A percentile compares a stretch with the other conserved stretches of the same genome.
phyloP scores from a whole-genome alignment of 208 protist genomes.

The Trypanosoma avium region DNA sequence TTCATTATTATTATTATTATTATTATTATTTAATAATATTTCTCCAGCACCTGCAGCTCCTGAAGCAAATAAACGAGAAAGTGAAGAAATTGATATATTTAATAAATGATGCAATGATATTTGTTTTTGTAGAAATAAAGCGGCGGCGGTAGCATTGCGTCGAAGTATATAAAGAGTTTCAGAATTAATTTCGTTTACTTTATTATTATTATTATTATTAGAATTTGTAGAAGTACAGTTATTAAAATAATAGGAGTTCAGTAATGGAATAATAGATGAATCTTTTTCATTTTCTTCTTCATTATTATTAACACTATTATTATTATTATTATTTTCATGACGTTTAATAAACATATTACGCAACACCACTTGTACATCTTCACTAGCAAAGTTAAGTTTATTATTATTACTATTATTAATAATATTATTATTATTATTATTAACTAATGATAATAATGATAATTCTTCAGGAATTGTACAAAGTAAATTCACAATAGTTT shows the following conservation, averaged over 20 bases:
- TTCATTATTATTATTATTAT: too few species aligned
- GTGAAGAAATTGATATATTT: constrained; percentile 6
- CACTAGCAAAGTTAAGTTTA: background rate
- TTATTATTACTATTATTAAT: background rate
- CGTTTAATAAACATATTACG: background rate
- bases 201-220: background rate
- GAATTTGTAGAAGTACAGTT: too few species aligned
- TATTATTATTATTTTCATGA: background rate
- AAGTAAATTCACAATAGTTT: constrained; percentile 15
- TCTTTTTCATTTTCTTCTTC: background rate
- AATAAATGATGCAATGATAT: constrained; percentile 14
- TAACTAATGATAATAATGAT: background rate
- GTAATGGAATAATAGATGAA: background rate
- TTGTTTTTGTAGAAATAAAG: constrained; percentile 21
- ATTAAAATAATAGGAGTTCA: background rate
- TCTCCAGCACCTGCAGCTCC: too few species aligned
- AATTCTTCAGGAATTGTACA: constrained; percentile 13
- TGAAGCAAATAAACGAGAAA: constrained; percentile 20
- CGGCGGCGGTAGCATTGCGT: constrained; percentile 9
- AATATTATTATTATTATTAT: background rate
- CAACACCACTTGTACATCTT: constrained; percentile 4
- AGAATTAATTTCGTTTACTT: background rate
- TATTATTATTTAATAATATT: too few species aligned
- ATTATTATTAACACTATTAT: background rate
- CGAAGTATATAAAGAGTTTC: too few species aligned